Evolutionary conservation across 305 asterid genomes (phyloP).

Genomic region (Petunia hybrid): DNA sequence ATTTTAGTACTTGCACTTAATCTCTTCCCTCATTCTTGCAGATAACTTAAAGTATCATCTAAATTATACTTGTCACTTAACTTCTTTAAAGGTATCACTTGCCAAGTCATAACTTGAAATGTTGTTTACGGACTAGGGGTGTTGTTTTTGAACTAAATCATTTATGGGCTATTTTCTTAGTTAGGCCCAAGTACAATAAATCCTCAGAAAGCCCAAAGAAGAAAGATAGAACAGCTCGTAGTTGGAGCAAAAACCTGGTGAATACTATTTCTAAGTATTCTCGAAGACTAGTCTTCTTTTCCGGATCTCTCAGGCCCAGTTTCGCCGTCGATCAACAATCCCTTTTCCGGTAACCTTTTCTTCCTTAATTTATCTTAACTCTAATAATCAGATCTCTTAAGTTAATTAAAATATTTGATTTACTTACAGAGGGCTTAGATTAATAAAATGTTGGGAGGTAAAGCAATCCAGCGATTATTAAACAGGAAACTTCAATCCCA

Average conservation of each 20-base stretch:
- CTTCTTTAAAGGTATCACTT: no score
- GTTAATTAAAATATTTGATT: conserved; percentile 5
- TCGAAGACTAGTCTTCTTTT: conserved; percentile 10
- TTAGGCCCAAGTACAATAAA: not conserved
- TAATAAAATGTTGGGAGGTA: conserved; percentile 71
- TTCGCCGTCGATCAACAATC: conserved; percentile 31
- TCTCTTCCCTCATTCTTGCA: no score
- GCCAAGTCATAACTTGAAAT: no score
- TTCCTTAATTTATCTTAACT: not conserved
- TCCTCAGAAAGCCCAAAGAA: not conserved
- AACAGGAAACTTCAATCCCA: conserved; percentile 64
- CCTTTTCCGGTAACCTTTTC: not conserved
- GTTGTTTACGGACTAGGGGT: no score
- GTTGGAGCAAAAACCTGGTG: conserved; percentile 21
- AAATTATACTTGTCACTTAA: no score
- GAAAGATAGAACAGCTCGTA: conserved; percentile 16
- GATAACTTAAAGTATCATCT: no score
- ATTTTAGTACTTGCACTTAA: no score
- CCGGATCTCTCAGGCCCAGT: conserved; percentile 26
- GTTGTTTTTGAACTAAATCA: no score
- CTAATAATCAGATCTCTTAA: conserved; percentile 18
- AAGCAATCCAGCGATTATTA: conserved; percentile 62
- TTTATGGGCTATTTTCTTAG: not conserved
- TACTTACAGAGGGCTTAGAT: conserved; percentile 47
- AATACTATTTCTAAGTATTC: not conserved